Evolutionary conservation across 257 asterid species (phyloP).

Genomic region (Solanum pinnatisectum): DNA sequence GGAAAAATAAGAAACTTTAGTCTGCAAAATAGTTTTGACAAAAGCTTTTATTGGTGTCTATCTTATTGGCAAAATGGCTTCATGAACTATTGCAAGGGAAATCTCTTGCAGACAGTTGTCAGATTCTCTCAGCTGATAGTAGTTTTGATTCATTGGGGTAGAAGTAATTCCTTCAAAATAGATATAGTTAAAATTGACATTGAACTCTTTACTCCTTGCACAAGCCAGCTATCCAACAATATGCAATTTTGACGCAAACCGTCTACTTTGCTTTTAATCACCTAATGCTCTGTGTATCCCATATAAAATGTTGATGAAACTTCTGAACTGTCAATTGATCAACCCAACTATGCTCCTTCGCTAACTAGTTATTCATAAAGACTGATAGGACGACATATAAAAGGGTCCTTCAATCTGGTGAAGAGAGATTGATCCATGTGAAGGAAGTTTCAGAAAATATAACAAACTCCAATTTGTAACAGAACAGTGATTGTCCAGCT

Average conservation of each 20-base stretch:
- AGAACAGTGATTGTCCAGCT: background rate
- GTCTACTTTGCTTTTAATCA: background rate
- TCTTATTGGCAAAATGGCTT: background rate
- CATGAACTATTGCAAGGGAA: background rate
- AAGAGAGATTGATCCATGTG: background rate
- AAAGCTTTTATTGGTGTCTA: background rate
- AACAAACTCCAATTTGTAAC: background rate
- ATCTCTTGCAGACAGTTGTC: background rate
- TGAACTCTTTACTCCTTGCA: background rate
- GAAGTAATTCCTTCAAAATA: background rate
- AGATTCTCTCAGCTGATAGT: background rate
- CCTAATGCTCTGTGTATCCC: background rate
- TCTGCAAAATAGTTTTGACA: background rate
- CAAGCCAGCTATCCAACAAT: background rate
- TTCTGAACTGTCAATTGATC: background rate
- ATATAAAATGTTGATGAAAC: background rate
- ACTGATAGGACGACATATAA: background rate
- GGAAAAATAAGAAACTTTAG: background rate
- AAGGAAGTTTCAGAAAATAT: background rate
- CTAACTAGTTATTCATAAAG: background rate
- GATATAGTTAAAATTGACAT: background rate
- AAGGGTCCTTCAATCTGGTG: background rate
- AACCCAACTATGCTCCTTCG: background rate
- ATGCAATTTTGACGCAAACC: background rate
- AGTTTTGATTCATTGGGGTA: background rate